phyloP scores from a whole-genome alignment of 1,284 basidiomycete species.

The Cutaneotrichosporon arboriforme region DNA sequence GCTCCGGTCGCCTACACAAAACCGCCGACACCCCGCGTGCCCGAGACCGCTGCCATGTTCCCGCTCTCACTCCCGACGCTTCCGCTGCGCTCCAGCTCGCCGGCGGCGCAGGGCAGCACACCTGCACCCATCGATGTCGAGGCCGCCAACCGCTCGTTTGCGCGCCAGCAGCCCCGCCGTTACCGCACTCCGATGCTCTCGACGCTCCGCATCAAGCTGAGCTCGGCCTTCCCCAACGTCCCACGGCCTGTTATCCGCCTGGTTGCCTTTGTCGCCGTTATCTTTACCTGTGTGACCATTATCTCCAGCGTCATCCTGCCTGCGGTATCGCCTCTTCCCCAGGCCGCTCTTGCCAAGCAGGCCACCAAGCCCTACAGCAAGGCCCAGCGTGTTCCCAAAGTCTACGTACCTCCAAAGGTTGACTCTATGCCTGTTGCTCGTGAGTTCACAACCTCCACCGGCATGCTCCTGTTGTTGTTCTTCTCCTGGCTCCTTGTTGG shows the following conservation, averaged over 20 bases:
- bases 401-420: conserved; percentile 5
- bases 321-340: conserved; percentile 9
- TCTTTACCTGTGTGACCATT: conserved; percentile 27
- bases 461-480: too few relatives aligned
- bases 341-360: conserved; percentile 18
- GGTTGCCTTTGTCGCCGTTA: conserved; percentile 22
- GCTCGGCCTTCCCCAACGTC: conserved; percentile 9
- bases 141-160: neutral
- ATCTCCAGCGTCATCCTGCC: conserved; percentile 11
- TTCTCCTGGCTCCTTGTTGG: neutral
- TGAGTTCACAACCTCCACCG: conserved; percentile 7
- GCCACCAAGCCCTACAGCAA: conserved; percentile 16
- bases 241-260: conserved; percentile 37
- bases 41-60: conserved; percentile 15
- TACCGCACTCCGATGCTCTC: neutral
- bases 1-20: neutral
- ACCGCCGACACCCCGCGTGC: neutral
- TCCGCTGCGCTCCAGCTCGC: conserved; percentile 7
- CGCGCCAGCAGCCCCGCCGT: too few relatives aligned
- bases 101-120: neutral
- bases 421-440: conserved; percentile 8
- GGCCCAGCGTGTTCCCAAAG: neutral
- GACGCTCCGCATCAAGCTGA: neutral
- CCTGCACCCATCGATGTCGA: neutral
- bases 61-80: conserved; percentile 6